Percentiles rank a stretch among this genome's conserved stretches.
phyloP scores from a whole-genome alignment of 257 asterid genomes.

The Paraleonurus japonicus region DNA sequence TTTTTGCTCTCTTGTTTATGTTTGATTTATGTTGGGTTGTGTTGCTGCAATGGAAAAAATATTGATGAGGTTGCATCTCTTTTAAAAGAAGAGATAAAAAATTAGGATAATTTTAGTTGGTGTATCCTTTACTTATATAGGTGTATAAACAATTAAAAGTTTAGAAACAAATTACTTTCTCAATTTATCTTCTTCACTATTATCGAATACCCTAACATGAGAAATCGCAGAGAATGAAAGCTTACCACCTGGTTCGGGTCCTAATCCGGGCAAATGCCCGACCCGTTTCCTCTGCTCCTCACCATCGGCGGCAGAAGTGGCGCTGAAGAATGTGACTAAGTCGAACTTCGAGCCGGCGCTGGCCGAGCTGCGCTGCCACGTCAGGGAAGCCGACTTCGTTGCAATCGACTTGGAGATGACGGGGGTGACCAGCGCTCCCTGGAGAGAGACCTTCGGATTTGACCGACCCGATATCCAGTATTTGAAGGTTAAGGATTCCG shows the following conservation, averaged over 20 bases:
- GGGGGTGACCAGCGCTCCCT: constrained; percentile 87
- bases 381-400: constrained; percentile 80
- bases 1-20: too few species aligned
- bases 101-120: too few species aligned
- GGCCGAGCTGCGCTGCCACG: constrained; percentile 62
- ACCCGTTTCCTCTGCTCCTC: constrained; percentile 46
- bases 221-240: constrained; percentile 27
- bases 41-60: too few species aligned
- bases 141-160: too few species aligned
- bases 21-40: too few species aligned
- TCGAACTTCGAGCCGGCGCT: constrained; percentile 75
- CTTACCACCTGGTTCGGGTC: constrained; percentile 38
- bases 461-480: constrained; percentile 83
- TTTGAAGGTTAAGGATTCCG: constrained; percentile 90
- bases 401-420: constrained; percentile 96
- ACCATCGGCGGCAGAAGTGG: constrained; percentile 41
- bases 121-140: too few species aligned
- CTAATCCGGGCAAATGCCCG: constrained; percentile 23
- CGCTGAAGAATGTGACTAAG: constrained; percentile 76
- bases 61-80: too few species aligned
- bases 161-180: too few species aligned
- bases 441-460: constrained; percentile 77
- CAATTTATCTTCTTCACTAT: too few species aligned
- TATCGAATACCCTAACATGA: constrained; percentile 45
- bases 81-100: too few species aligned